Evolutionary conservation across 768 basidiomycete genomes (phyloP).

Genomic region (Podaxis sp.): DNA sequence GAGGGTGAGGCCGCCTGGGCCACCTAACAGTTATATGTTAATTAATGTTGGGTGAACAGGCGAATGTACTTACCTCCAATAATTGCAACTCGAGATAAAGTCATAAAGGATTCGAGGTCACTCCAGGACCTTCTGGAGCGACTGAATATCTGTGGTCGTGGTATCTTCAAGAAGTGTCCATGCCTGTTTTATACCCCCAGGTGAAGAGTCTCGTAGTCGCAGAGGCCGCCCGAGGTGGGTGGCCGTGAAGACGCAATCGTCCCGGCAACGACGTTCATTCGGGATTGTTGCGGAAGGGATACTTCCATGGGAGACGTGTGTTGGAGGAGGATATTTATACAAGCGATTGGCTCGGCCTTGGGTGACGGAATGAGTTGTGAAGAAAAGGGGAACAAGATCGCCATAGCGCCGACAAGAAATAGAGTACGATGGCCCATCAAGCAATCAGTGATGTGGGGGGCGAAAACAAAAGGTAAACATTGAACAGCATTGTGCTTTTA

Average conservation of each 20-base stretch:
- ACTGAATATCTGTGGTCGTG: not conserved
- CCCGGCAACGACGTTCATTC: not conserved
- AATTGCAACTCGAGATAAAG: slow-evolving; percentile 1
- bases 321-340: not conserved
- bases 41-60: too few species aligned
- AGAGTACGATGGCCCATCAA: too few species aligned
- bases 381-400: too few species aligned
- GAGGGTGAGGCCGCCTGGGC: slow-evolving; percentile 27
- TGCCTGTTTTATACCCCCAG: not conserved
- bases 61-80: not conserved
- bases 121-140: not conserved
- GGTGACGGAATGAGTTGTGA: too few species aligned
- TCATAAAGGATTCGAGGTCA: not conserved
- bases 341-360: not conserved
- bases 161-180: not conserved
- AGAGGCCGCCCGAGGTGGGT: not conserved
- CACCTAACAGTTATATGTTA: slow-evolving; percentile 16
- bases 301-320: not conserved
- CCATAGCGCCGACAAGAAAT: too few species aligned
- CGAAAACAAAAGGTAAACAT: not conserved
- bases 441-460: not conserved
- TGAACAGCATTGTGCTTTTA: not conserved
- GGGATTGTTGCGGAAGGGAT: not conserved
- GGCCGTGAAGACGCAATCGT: not conserved
- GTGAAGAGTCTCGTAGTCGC: not conserved